These are phyloP conservation scores for Harringtonia lauricola DNA, from an alignment of 2,329 filamentous ascomycete species.

Conservation along the genomic window DNA sequence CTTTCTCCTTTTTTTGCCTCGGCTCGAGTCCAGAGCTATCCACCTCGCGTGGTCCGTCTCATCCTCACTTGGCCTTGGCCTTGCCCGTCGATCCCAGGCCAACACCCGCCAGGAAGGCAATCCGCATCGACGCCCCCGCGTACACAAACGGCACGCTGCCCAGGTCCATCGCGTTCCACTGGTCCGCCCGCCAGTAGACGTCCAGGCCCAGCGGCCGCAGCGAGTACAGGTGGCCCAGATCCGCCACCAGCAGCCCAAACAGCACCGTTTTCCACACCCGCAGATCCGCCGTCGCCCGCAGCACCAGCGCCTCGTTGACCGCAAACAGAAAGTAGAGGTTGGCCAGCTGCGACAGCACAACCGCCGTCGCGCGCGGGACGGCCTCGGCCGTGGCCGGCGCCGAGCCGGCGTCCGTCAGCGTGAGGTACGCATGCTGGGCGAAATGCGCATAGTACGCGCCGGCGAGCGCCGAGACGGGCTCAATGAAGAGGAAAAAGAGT, in stretches of 20 bases:
- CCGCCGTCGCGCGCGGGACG: slow-evolving; percentile 48
- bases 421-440: slow-evolving; percentile 45
- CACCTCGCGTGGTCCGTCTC: not conserved
- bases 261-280: slow-evolving; percentile 61
- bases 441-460: slow-evolving; percentile 42
- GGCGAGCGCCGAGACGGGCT: slow-evolving; percentile 43
- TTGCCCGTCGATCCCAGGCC: slow-evolving; percentile 27
- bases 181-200: slow-evolving; percentile 51
- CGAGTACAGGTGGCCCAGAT: slow-evolving; percentile 64
- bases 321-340: slow-evolving; percentile 71
- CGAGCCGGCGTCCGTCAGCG: slow-evolving; percentile 47
- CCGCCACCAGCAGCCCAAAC: slow-evolving; percentile 58
- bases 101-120: slow-evolving; percentile 47
- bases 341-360: slow-evolving; percentile 63
- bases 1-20: no score
- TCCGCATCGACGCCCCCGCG: slow-evolving; percentile 46
- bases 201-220: slow-evolving; percentile 45
- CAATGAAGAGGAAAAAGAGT: slow-evolving; percentile 65
- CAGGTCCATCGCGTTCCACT: slow-evolving; percentile 58
- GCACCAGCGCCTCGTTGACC: slow-evolving; percentile 64
- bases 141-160: slow-evolving; percentile 65
- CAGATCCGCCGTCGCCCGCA: slow-evolving; percentile 57
- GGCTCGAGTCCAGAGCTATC: no score
- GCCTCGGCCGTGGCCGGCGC: slow-evolving; percentile 25
- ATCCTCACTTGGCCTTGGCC: slow-evolving; percentile 1